Base-by-base conservation (phyloP, 805 yeast species). In the Metschnikowia continentalis region DNA sequence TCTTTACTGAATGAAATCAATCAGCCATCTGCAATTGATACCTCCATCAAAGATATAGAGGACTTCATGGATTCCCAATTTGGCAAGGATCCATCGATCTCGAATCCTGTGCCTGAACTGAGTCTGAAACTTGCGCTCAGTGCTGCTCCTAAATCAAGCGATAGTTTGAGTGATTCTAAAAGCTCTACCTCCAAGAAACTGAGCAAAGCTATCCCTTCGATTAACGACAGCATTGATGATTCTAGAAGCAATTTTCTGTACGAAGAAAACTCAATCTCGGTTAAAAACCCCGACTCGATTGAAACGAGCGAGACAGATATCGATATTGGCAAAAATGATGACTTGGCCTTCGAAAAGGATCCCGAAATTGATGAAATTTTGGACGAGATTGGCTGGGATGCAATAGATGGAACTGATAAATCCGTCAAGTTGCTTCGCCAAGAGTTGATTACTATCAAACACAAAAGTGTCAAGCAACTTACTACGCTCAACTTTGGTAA, bases 351-450 rank as follows among this genome's bases (percentile, higher is more conserved):
- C 7, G 75, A 69, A 37, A 68, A 64, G 32, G 77, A 72, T 48
- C 64, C 77, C 0, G 81, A 76, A 49, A 61, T 78, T 32, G 85
- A 83, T 45, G 95, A 88, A 53, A 66, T 89, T 13, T 78, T 91
- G 51, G 88, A 86, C 30, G 92, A 88, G 54, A 76, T 90, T 20
- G 81, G 83, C 32, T 92, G 96, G 94, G 78, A 79, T 30, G 77
- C 84, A 1, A 69, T 74, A 5, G 96, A 87, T 61, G 85, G 82
- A 54, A 78, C 88, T 7, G 76, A 73, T 30, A 72, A 76, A 0
- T 67, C 91, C 26, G 75, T 85, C 33, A 74, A 72, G 37, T 83
- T 81, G 60, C 74, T 92, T 45, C 66, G 75, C 37, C 75, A 73
- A 37, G 88, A 86, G 54, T 70, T 89, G 46, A 78, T 81, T 6